Evolutionary conservation across 331 rosid species (phyloP), one percentile per base, ranked within the genome.

Genomic region (Pyrus hybrid): DNA sequence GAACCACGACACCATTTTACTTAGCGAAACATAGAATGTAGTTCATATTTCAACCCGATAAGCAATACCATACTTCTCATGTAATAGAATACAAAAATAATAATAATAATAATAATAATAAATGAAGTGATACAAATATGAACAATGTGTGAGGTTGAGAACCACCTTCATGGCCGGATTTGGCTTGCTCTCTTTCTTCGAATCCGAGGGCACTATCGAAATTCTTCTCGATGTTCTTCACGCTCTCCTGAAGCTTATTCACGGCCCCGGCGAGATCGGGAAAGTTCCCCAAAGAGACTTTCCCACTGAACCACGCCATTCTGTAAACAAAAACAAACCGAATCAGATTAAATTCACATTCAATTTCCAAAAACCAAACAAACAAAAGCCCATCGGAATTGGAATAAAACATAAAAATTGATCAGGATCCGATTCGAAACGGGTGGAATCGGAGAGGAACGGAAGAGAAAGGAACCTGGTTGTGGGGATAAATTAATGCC

Each of bases 191-290:
- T 63, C 68, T 81, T 4, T 81, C 99, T 70, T 95, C 99, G 6
- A 89, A 86, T 8, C 99, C 98, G 13, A 95, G 97, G 72, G 99
- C 99, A 35, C 49, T 83, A 79, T 95, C 99, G 51, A 95, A 95
- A 83, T 95, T 95, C 93, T 89, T 95, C 88, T 95, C 99, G 26
- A 95, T 95, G 81, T 72, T 95, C 89, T 95, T 95, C 26, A 95
- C 99, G 83, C 99, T 95, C 88, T 95, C 99, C 80, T 95, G 99
- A 70, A 95, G 89, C 91, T 95, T 95, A 78, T 95, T 95, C 26
- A 95, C 99, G 11, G 98, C 98, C 49, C 99, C 99, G 61, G 99
- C 91, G 80, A 95, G 85, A 89, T 95, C 99, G 49, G 97, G 89
- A 83, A 95, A 90, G 87, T 88, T 92, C 78, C 98, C 93, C 93